A percentile compares a stretch with the other conserved stretches of the same genome.
phyloP scores from a whole-genome alignment of 441 rosid genomes.

The Corymbia calophylla region DNA sequence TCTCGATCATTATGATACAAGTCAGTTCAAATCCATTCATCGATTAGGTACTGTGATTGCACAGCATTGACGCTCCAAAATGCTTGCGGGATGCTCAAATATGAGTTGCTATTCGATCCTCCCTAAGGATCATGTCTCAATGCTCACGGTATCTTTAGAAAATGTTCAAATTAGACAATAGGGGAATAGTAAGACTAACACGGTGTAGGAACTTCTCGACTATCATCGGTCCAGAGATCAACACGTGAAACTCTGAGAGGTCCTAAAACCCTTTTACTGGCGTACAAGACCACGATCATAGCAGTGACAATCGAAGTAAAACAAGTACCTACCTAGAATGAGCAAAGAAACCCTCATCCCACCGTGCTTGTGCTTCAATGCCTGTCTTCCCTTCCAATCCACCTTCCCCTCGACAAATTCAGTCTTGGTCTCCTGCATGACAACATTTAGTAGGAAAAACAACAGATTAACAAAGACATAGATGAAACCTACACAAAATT shows the following conservation, averaged over 20 bases:
- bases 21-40: not conserved
- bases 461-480: not conserved
- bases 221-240: not conserved
- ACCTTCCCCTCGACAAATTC: constrained; percentile 44
- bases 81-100: not conserved
- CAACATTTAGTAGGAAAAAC: not conserved
- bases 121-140: not conserved
- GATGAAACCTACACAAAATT: not conserved
- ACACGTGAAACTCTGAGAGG: not conserved
- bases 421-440: constrained; percentile 23
- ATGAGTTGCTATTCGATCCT: not conserved
- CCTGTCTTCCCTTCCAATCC: constrained; percentile 50
- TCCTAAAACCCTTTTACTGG: not conserved
- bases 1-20: no score
- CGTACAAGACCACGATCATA: not conserved
- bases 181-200: no score
- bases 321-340: constrained; percentile 14
- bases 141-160: no score
- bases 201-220: not conserved
- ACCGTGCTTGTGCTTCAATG: constrained; percentile 46
- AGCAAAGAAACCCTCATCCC: constrained; percentile 33
- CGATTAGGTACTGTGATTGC: no score
- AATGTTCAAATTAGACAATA: no score
- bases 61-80: not conserved
- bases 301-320: not conserved